Percentiles rank a stretch among this genome's conserved stretches.
Evolutionary conservation across 306 rosid genomes (phyloP).

Genomic region (Malus orientalis): DNA sequence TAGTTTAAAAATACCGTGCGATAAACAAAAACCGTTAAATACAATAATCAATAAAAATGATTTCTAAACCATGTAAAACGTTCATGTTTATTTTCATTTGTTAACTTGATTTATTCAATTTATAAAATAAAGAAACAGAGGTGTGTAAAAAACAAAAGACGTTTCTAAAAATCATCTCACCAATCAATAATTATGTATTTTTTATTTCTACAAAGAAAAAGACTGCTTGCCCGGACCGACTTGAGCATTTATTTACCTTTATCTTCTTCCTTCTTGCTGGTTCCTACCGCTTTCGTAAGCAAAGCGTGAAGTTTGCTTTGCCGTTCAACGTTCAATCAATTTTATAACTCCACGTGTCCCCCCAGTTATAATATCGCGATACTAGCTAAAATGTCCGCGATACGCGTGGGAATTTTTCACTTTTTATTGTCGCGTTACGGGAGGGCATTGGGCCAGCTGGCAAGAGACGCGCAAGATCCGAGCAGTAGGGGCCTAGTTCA

Average conservation of each 20-base stretch:
- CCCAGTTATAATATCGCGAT: too few species aligned
- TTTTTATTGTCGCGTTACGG: neutral
- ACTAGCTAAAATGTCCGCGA: neutral
- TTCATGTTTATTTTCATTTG: too few species aligned
- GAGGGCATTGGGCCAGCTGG: conserved; percentile 37
- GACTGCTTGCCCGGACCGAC: neutral
- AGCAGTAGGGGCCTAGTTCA: conserved; percentile 33
- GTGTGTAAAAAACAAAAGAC: too few species aligned
- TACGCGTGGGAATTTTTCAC: neutral
- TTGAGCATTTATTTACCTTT: neutral
- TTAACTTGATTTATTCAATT: rapidly evolving
- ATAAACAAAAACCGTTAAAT: too few species aligned
- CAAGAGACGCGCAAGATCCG: conserved; percentile 18
- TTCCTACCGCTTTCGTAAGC: neutral
- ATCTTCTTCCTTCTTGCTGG: neutral
- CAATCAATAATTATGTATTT: too few species aligned
- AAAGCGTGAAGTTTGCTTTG: conserved; percentile 3
- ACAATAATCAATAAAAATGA: neutral
- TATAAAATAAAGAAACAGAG: too few species aligned
- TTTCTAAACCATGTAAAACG: too few species aligned
- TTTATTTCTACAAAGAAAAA: too few species aligned
- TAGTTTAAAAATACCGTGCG: too few species aligned
- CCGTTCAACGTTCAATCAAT: conserved; percentile 3
- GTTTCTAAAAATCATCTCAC: neutral
- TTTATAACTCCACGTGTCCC: neutral